phyloP scores from a whole-genome alignment of 331 rosid genomes.

The Dryas integrifolia region DNA sequence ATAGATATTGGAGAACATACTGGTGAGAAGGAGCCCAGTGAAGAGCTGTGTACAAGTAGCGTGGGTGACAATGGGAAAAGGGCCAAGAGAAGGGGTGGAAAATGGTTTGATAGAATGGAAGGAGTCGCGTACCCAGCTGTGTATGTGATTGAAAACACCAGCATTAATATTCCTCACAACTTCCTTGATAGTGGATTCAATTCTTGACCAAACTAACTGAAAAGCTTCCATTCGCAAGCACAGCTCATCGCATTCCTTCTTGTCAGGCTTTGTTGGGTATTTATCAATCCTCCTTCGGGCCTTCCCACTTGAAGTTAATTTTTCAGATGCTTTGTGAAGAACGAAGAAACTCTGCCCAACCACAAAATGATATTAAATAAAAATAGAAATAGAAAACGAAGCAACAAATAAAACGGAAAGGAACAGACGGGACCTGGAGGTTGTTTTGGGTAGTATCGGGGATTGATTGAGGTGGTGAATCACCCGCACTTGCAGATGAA shows the following conservation, averaged over 20 bases:
- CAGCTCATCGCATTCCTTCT: slow-evolving; percentile 31
- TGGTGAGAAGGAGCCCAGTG: slow-evolving; percentile 61
- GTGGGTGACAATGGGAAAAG: slow-evolving; percentile 56
- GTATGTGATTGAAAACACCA: slow-evolving; percentile 52
- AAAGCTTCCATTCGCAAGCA: slow-evolving; percentile 47
- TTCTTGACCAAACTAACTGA: slow-evolving; percentile 61
- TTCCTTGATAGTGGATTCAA: slow-evolving; percentile 66
- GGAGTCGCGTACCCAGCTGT: slow-evolving; percentile 61
- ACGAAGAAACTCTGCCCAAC: slow-evolving; percentile 59
- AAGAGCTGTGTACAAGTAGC: slow-evolving; percentile 48
- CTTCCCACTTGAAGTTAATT: slow-evolving; percentile 30
- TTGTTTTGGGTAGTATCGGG: slow-evolving; percentile 40
- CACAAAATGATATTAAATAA: slow-evolving; percentile 3
- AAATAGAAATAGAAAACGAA: background rate
- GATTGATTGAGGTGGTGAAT: slow-evolving; percentile 31
- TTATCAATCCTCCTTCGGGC: slow-evolving; percentile 48
- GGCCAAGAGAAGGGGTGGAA: slow-evolving; percentile 44
- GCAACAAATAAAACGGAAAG: background rate
- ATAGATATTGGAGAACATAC: slow-evolving; percentile 45
- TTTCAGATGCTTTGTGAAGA: slow-evolving; percentile 65
- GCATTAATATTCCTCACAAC: slow-evolving; percentile 61
- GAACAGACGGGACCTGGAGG: slow-evolving; percentile 42
- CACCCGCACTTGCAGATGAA: slow-evolving; percentile 30
- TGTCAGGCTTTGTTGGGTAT: slow-evolving; percentile 37
- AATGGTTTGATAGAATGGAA: slow-evolving; percentile 44